Evolutionary conservation across 2,329 filamentous ascomycete species (phyloP).

Genomic region (Claviceps paspali): DNA sequence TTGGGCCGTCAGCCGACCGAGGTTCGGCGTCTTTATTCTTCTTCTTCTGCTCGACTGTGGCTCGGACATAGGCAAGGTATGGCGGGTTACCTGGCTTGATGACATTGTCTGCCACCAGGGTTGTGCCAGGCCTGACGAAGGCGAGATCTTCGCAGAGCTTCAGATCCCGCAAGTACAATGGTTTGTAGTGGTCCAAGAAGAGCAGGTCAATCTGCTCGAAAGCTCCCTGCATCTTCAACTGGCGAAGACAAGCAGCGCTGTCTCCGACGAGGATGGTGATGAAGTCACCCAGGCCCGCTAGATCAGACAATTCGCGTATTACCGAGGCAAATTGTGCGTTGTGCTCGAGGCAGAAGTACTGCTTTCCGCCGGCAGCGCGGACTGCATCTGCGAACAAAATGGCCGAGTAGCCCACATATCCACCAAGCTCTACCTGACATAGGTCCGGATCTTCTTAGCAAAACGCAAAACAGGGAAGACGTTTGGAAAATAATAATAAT

Average conservation of each 20-base stretch:
- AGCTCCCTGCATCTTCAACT: conserved; percentile 36
- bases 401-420: conserved; percentile 70
- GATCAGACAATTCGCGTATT: conserved; percentile 50
- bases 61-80: conserved; percentile 56
- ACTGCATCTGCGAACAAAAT: conserved; percentile 59
- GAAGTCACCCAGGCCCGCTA: conserved; percentile 56
- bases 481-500: too few species aligned
- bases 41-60: conserved; percentile 46
- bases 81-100: conserved; percentile 56
- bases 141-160: conserved; percentile 61
- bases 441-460: not conserved
- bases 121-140: conserved; percentile 45
- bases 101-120: conserved; percentile 55
- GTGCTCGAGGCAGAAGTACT: conserved; percentile 58
- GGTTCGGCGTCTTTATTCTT: conserved; percentile 37
- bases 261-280: conserved; percentile 58
- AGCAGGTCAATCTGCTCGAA: conserved; percentile 51
- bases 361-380: conserved; percentile 44
- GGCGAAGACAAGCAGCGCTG: conserved; percentile 48
- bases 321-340: conserved; percentile 62
- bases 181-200: conserved; percentile 73
- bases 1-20: not conserved
- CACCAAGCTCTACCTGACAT: conserved; percentile 51
- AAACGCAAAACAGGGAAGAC: not conserved
- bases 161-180: conserved; percentile 56